Conservation (phyloP, 2,329 filamentous ascomycete species). For the Colletotrichum sp. region DNA sequence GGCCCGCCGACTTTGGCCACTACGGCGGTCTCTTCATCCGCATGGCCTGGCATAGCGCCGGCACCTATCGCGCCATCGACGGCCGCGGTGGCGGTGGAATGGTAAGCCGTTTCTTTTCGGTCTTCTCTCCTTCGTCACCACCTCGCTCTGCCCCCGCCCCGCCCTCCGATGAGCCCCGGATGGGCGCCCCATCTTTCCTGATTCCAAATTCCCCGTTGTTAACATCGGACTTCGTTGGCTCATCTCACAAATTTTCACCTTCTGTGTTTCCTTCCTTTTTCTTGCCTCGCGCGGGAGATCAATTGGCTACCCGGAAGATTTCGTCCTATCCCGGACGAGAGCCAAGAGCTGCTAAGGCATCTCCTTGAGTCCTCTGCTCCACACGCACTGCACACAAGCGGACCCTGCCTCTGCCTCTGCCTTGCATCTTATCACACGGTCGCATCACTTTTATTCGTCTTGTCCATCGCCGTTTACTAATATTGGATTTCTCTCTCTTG, state of each 20-base stretch:
- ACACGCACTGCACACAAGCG: background rate
- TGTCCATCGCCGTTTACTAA: conserved; percentile 8
- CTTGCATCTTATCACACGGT: background rate
- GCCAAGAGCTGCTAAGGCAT: conserved; percentile 4
- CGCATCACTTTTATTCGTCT: background rate
- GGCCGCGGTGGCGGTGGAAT: conserved; percentile 77
- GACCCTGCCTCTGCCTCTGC: background rate
- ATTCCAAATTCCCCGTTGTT: background rate
- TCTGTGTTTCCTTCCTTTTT: background rate
- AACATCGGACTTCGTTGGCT: background rate
- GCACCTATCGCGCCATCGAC: conserved; percentile 78
- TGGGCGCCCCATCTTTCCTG: background rate
- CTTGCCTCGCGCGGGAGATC: background rate
- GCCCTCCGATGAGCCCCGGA: background rate
- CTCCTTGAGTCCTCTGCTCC: background rate
- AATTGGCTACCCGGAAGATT: background rate
- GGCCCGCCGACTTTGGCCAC: conserved; percentile 83
- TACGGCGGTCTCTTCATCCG: conserved; percentile 82
- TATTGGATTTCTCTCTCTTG: background rate
- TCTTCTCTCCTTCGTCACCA: background rate
- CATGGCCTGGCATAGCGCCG: conserved; percentile 82
- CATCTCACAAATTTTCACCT: background rate
- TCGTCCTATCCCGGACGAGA: background rate
- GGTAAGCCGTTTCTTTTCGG: conserved; percentile 23
- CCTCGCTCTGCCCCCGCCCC: background rate